Evolutionary conservation across 2,329 filamentous ascomycete genomes (phyloP), one percentile per base, ranked within the genome.

Genomic region (Teratosphaeria nubilosa): DNA sequence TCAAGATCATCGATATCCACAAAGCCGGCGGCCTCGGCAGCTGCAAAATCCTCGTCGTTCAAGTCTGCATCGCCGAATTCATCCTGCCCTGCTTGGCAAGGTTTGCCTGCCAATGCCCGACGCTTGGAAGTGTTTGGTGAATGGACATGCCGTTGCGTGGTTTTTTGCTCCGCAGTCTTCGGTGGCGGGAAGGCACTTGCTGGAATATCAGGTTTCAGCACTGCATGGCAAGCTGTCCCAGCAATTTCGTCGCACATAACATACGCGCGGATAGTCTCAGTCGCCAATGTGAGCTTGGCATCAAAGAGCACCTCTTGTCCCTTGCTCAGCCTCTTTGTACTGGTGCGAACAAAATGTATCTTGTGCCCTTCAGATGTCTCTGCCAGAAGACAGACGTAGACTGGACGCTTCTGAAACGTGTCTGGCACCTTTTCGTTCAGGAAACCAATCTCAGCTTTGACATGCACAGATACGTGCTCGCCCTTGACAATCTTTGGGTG

Each of bases 191-290:
- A 84, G 50, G 74, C 66, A 1, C 73, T 74, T 10, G 70, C 58
- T 14, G 77, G 74, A 24, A 86, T 68, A 41, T 78, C 72, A 5
- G 78, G 79, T 55, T 76, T 78, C 11, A 85, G 60, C 25, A 77
- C 76, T 6, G 81, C 82, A 59, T 75, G 73, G 60, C 78, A 76
- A 66, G 79, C 71, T 11, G 83, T 85, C 11, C 82, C 82, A 60
- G 82, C 83, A 65, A 97, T 87, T 51, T 90, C 86, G 73, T 96
- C 92, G 63, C 91, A 97, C 71, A 89, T 88, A 54, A 91, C 78
- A 68, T 86, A 83, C 60, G 85, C 89, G 25, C 79, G 79, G 34
- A 94, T 81, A 2, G 78, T 74, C 58, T 86, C 82, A 20, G 82
- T 79, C 0, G 76, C 69, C 4, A 75, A 75, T 1, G 72, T 79